phyloP scores from a whole-genome alignment of 305 asterid species.

The Solanum hybrid region DNA sequence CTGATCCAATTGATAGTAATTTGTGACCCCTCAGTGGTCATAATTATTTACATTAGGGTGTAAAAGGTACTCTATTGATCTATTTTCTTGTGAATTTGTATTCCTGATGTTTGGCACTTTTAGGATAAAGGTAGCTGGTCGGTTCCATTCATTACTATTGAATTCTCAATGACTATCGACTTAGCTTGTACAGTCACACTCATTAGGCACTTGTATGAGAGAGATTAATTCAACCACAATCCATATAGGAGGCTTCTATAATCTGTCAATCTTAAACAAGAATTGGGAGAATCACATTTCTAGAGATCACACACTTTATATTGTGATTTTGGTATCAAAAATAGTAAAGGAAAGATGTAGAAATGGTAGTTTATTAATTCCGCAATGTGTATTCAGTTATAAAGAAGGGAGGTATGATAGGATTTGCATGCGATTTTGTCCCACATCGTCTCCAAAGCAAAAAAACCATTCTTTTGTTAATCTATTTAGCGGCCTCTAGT shows the following conservation, averaged over 20 bases:
- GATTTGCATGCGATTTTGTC: neutral
- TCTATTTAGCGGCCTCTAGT: neutral
- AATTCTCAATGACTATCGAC: neutral
- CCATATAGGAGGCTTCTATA: neutral
- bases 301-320: neutral
- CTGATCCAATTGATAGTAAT: neutral
- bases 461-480: neutral
- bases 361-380: neutral
- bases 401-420: neutral
- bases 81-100: neutral
- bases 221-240: neutral
- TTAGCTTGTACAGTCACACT: neutral
- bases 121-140: neutral
- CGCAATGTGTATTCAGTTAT: neutral
- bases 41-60: neutral
- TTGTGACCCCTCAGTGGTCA: neutral
- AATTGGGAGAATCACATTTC: neutral
- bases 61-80: neutral
- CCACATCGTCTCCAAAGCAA: neutral
- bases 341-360: neutral
- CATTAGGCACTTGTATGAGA: neutral
- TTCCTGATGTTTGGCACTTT: neutral
- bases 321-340: neutral
- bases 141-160: neutral
- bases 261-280: neutral